Evolutionary conservation across 2,329 filamentous ascomycete species (phyloP), one percentile per base, ranked within the genome.

Genomic region (Aspergillus ochraceus): DNA sequence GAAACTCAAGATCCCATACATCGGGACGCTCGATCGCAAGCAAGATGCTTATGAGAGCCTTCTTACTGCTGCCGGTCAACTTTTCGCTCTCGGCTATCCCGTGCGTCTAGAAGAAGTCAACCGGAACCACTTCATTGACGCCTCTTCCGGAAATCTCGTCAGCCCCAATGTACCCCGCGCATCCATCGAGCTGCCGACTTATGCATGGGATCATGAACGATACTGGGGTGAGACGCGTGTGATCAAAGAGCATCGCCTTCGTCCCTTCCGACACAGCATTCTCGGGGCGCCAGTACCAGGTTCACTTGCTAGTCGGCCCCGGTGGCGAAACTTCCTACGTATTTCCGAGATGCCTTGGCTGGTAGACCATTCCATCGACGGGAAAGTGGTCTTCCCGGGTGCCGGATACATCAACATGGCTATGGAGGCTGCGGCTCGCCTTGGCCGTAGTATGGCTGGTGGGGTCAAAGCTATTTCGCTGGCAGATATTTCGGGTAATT

Each of bases 371-470:
- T n/a, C 22, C 22, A 57, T 60, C 30, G 39, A 54, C 20, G 49
- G 49, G 19, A 42, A 57, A 20, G 47, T 50, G 10, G 17, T 60
- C 19, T 60, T 57, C 20, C 58, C 58, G 2, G 58, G 49, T 0
- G 58, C 58, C 17, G 58, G 58, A 5, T 57, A 57, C 29, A 50
- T 57, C 36, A 26, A n/a, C 12, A 57, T 57, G 30, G 58, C 54
- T 6, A 45, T 57, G 12, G 58, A 60, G 30, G 58, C 58, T 5
- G 49, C 36, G n/a, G 47, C 30, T 8, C 46, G 24, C 6, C 20
- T 30, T 3, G 49, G 24, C 8, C 17, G 19, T 2, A 4, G 19
- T 17, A 19, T 22, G 8, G 14, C 24, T 5, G 24, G 47, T 14
- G 29, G 39, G 12, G 22, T 55, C 36, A 19, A 47, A 11, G 19